Evolutionary conservation across 768 basidiomycete genomes (phyloP), one percentile per base, ranked within the genome.

Genomic region (Hortiboletus flavorubellus): DNA sequence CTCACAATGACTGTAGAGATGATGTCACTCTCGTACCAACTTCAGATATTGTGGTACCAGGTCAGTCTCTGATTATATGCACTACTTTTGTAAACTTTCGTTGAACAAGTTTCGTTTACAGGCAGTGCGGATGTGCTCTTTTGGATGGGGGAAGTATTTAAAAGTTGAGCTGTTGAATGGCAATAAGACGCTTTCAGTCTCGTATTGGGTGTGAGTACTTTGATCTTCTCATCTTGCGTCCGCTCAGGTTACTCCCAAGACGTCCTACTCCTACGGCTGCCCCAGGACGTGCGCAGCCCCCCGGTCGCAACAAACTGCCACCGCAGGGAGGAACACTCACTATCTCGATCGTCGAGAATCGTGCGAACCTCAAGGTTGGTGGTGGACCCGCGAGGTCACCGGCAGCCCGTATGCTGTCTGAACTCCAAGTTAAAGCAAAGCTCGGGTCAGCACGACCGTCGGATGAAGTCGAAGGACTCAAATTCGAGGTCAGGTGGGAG

Each of bases 11-110:
- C 3, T 5, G 8, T 58, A 95, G 93, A 94, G 68, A 88, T 91
- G 78, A 90, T 94, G 83, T 91, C 92, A 1, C 71, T 97, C 55
- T 87, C 91, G 2, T 97, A 97, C 71, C 94, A 96, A 64, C 78
- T 98, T 15, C 95, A 94, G 70, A 89, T 93, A 58, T 70, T 98
- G 46, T 86, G 85, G 80, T 89, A 85, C 64, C 91, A 93, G 67
- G 80, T 77, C 49, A n/a, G 68, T 54, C 35, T 15, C 15, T 26
- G 35, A 21, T 8, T 53, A n/a, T 47, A 33, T 46, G 8, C 7
- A 29, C 6, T 18, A 37, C 39, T 7, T 7, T 39, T 12, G 14
- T 21, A 33, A n/a, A 5, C 6, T 23, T 42, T 51, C 15, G 3
- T 34, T 5, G 18, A 55, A 15, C 33, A 26, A 16, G 35, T 6